Evolutionary conservation across 352 stramenopile genomes (phyloP), one percentile per base, ranked within the genome.

Genomic region (Phytophthora pluvialis): DNA sequence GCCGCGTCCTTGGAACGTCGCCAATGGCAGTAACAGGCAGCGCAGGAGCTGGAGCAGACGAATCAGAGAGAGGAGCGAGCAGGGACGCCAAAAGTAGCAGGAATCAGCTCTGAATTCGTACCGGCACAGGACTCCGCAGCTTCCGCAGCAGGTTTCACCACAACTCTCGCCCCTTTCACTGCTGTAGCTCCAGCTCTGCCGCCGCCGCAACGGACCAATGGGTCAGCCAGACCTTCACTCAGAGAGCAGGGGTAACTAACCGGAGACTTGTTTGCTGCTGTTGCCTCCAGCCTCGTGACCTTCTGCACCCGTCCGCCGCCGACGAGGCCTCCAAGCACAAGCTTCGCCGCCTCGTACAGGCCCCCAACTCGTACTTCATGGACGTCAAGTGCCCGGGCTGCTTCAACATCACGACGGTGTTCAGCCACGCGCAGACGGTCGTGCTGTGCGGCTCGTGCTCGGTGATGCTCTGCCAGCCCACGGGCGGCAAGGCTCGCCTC

Each of bases 321-420:
- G 81, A 97, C 44, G 97, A 99, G 89, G 92, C 93, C 73, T 89
- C 84, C 70, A 99, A 98, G 80, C 97, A 99, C 96, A 99, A 99
- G 96, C 92, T 99, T 64, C 99, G 99, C 81, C 92, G 98, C 73
- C 91, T 99, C 72, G 97, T 99, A 81, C 98, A 99, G 89, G 93
- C 89, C 64, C 98, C 98, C 53, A 99, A 99, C 93, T 98, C 90
- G 72, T 99, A 98, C 85, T 98, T 98, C 81, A 98, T 98, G 96
- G 98, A 99, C 81, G 98, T 99, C 64, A 99, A 99, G 84, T 99
- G 98, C 89, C 97, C 97, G 46, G 97, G 97, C 78, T 99, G 98
- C 94, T 99, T 99, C 88, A 98, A 99, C 90, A 99, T 99, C 83
- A 99, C 97, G 45, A 99, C 97, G 50, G 97, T 99, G 57, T 99